Conservation (phyloP, 345 rosid genomes). For the Citrus trifoliata region DNA sequence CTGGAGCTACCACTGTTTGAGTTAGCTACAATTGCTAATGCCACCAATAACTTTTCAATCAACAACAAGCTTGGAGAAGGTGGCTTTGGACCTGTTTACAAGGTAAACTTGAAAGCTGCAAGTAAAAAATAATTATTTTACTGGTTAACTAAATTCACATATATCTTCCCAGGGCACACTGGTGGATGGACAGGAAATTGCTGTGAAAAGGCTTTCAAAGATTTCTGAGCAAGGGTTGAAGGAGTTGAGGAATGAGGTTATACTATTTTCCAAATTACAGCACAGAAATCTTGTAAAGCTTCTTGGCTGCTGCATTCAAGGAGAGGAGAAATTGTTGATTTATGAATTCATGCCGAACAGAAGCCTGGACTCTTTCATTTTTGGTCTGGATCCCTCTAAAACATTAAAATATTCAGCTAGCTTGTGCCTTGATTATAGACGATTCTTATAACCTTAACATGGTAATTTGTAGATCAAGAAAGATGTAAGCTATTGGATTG, state of each 20-base stretch:
- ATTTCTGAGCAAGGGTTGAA: conserved; percentile 41
- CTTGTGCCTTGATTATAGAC: too few species aligned
- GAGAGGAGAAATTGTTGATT: conserved; percentile 28
- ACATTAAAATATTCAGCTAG: conserved; percentile 17
- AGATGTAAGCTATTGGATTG: conserved; percentile 27
- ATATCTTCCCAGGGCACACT: conserved; percentile 35
- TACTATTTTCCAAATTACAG: conserved; percentile 42
- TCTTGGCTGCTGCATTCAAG: conserved; percentile 29
- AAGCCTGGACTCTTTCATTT: conserved; percentile 29
- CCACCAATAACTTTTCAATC: too few species aligned
- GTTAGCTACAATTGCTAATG: too few species aligned
- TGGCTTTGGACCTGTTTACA: too few species aligned
- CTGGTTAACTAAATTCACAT: too few species aligned
- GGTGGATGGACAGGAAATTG: conserved; percentile 39
- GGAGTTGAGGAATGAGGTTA: conserved; percentile 48
- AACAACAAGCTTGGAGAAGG: too few species aligned
- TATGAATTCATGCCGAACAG: conserved; percentile 33
- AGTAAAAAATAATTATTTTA: too few species aligned
- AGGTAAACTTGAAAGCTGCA: too few species aligned
- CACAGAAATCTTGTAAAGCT: conserved; percentile 53
- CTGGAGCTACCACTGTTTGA: too few species aligned
- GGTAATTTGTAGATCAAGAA: conserved; percentile 22
- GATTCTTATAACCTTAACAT: not conserved
- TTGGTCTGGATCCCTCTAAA: conserved; percentile 15
- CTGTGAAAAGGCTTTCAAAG: conserved; percentile 43